Base-by-base conservation (phyloP, 352 stramenopile genomes). In the Saprolegnia diclina region DNA sequence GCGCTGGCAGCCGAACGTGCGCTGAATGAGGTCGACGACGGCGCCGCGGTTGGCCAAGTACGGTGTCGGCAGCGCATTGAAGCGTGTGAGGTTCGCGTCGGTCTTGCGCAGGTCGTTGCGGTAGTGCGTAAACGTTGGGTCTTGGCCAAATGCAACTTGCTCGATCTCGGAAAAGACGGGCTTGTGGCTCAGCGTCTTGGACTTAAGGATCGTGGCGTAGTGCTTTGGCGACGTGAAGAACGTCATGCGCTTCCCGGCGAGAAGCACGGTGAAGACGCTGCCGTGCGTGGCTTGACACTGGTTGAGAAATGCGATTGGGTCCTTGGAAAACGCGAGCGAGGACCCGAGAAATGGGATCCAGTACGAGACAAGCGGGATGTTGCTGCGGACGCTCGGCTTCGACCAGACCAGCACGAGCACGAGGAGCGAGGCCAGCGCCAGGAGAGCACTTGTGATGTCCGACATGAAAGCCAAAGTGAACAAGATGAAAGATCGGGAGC, bases 331-430 rank as follows among this genome's bases (percentile, higher is more conserved):
- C 22, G 19, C 32, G 13, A 57, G 42, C n/a, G 59, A 40, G 21
- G 59, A 66, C 16, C 59, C 59, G 18, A 66, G 7, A 37, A 66
- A 66, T 13, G 59, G 59, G 13, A 66, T 14, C 59, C 59, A 66
- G 11, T 4, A 66, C 29, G 59, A 37, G 13, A 66, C 59, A 14
- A 37, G 18, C 13, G 59, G 38, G 35, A 40, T 62, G 18, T 37
- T 40, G 13, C 26, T 22, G 26, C 22, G 54, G 7, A 62, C 13
- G 32, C 24, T 56, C 24, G 29, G 29, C 29, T 35, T 35, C 5
- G 29, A 6, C 29, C 29, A 35, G 29, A 35, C 2, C 2, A 35
- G 29, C 29, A 35, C 29, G 29, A 35, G 29, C 29, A 2, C 29
- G 29, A 35, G 2, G 29, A 35, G 29, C 29, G 29, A 35, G 29